Evolutionary conservation across 2,329 filamentous ascomycete genomes (phyloP), one percentile per base, ranked within the genome.

Genomic region (Alternaria hordeiaustralica): DNA sequence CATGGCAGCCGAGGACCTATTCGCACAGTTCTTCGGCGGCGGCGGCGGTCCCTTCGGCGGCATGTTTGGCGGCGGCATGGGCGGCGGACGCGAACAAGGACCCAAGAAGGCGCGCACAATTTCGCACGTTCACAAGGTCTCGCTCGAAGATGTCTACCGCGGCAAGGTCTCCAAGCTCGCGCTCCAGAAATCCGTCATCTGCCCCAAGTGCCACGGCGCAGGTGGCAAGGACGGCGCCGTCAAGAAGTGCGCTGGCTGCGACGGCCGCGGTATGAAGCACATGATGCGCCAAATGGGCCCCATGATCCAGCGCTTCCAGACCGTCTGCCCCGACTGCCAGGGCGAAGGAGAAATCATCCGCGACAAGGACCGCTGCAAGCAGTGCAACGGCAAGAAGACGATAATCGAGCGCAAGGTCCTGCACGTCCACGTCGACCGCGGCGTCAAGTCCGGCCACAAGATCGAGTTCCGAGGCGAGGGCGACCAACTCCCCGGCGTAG

Each of bases 281-380:
- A 98, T 99, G 95, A 97, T 99, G 96, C 92, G 96, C 80, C 96
- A 99, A 84, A 98, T 99, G 94, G 96, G 96, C 55, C 96, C 96
- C 64, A 99, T 99, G 96, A 98, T 99, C 74, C 96, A 99, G 85
- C 93, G 96, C 62, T 99, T 99, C 89, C 96, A 99, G 87, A 98
- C 95, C 28, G 94, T 97, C 75, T 99, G 96, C 88, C 92, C 94
- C 26, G 96, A 99, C 84, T 99, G 96, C 81, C 95, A 96, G 74
- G 96, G 96, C 68, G 96, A 99, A 82, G 95, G 96, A 65, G 96
- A 99, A 85, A 94, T 91, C 70, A 95, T 99, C 81, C 93, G 93
- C 79, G 95, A 98, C 72, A 96, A 96, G 86, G 96, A 99, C 81
- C 92, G 93, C 77, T 99, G 96, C 91, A 98, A 97, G 89, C 87